phyloP scores from a whole-genome alignment of 2,329 filamentous ascomycete species.

The Huntiella moniliformis region DNA sequence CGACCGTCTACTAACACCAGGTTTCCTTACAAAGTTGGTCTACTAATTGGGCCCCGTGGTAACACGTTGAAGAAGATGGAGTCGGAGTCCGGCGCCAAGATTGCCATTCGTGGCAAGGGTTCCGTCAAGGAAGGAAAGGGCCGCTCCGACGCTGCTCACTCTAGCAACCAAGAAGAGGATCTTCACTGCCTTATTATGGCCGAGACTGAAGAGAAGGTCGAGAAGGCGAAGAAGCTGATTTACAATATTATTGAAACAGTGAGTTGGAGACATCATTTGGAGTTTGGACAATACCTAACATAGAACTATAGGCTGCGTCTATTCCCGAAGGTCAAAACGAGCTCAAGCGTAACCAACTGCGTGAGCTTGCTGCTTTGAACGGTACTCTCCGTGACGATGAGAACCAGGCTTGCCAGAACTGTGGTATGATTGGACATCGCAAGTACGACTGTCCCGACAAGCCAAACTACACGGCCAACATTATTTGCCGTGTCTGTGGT shows the following conservation, averaged over 20 bases:
- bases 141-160: slow-evolving; percentile 93
- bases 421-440: slow-evolving; percentile 92
- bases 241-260: slow-evolving; percentile 98
- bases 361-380: slow-evolving; percentile 93
- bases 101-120: slow-evolving; percentile 97
- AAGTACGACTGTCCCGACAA: slow-evolving; percentile 98
- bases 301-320: slow-evolving; percentile 57
- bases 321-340: slow-evolving; percentile 98
- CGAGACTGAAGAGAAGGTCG: slow-evolving; percentile 97
- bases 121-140: slow-evolving; percentile 99
- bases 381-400: slow-evolving; percentile 97
- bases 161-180: slow-evolving; percentile 99
- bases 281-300: not conserved
- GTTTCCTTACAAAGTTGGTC: slow-evolving; percentile 83
- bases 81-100: slow-evolving; percentile 88
- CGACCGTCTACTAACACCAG: slow-evolving; percentile 67
- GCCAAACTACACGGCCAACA: slow-evolving; percentile 96
- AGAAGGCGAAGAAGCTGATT: slow-evolving; percentile 95
- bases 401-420: slow-evolving; percentile 98
- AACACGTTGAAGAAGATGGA: slow-evolving; percentile 99
- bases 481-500: slow-evolving; percentile 95
- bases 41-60: slow-evolving; percentile 99
- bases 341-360: slow-evolving; percentile 94
- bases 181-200: slow-evolving; percentile 99
- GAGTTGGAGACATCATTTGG: slow-evolving; percentile 23